Evolutionary conservation across 208 protist genomes (phyloP).

Genomic region (Wallacemonas sp.): DNA sequence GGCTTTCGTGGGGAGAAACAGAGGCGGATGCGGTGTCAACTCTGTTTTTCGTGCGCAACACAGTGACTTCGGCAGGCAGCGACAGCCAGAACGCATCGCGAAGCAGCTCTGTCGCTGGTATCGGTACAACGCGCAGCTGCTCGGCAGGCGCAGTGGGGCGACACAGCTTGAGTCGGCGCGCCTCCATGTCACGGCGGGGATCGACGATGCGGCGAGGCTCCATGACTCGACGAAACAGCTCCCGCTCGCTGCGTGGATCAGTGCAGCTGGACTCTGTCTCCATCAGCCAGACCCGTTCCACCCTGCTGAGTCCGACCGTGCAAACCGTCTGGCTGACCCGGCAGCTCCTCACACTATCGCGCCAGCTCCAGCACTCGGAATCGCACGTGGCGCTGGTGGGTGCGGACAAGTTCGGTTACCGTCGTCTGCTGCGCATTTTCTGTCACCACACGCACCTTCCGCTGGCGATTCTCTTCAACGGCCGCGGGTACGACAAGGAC

Average conservation of each 20-base stretch:
- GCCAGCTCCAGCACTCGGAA: constrained; percentile 27
- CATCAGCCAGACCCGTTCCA: background rate
- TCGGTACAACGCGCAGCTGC: background rate
- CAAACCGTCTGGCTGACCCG: constrained; percentile 61
- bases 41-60: constrained; percentile 6
- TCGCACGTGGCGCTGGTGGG: constrained; percentile 57
- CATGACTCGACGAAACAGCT: constrained; percentile 3
- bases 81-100: constrained; percentile 3
- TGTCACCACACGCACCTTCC: constrained; percentile 45
- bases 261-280: constrained; percentile 5
- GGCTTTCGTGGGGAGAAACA: background rate
- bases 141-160: background rate
- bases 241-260: constrained; percentile 5
- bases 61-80: background rate
- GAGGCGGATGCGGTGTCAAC: background rate
- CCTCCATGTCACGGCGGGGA: background rate
- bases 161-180: background rate
- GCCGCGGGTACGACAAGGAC: constrained; percentile 19
- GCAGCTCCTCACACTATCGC: constrained; percentile 22
- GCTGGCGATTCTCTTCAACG: constrained; percentile 49
- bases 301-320: constrained; percentile 28
- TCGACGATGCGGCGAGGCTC: constrained; percentile 2
- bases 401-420: constrained; percentile 43
- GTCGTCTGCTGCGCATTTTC: constrained; percentile 57
- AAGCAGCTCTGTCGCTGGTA: background rate